Percentiles rank a stretch among this genome's conserved stretches.
Conservation (phyloP, 495 filamentous ascomycete genomes). For the Tuber brumale region DNA sequence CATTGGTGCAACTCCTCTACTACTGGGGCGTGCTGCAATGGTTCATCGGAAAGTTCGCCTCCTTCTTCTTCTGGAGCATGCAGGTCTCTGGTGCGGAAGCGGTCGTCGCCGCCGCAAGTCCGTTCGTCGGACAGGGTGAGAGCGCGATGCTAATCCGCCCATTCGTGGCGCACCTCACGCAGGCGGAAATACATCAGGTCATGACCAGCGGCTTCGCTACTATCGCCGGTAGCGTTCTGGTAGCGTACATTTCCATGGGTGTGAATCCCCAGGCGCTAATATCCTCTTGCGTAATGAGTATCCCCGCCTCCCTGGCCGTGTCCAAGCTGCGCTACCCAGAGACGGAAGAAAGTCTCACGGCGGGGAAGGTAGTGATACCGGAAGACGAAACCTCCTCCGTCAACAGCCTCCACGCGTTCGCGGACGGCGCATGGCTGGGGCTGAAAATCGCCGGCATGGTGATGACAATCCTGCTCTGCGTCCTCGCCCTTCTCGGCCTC, state of each 20-base stretch:
- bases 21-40: slow-evolving; percentile 75
- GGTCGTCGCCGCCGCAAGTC: slow-evolving; percentile 85
- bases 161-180: slow-evolving; percentile 73
- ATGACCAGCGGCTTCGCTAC: slow-evolving; percentile 70
- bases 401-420: slow-evolving; percentile 78
- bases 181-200: slow-evolving; percentile 81
- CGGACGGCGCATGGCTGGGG: slow-evolving; percentile 81
- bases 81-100: slow-evolving; percentile 88
- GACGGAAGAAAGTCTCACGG: slow-evolving; percentile 74
- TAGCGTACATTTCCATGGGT: slow-evolving; percentile 73
- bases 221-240: slow-evolving; percentile 65
- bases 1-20: slow-evolving; percentile 75
- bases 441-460: slow-evolving; percentile 88
- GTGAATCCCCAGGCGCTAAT: slow-evolving; percentile 79
- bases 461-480: slow-evolving; percentile 67
- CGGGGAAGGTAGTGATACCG: slow-evolving; percentile 70
- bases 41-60: slow-evolving; percentile 76
- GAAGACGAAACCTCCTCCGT: slow-evolving; percentile 61
- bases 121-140: slow-evolving; percentile 91
- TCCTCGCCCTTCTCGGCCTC: slow-evolving; percentile 72
- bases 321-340: slow-evolving; percentile 86
- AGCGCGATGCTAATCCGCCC: slow-evolving; percentile 85
- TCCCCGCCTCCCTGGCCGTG: slow-evolving; percentile 77
- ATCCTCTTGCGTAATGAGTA: slow-evolving; percentile 88
- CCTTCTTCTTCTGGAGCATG: slow-evolving; percentile 86